A percentile compares a stretch with the other conserved stretches of the same genome.
phyloP scores from a whole-genome alignment of 73 alveolate genomes.

The Durusdinium trenchii region DNA sequence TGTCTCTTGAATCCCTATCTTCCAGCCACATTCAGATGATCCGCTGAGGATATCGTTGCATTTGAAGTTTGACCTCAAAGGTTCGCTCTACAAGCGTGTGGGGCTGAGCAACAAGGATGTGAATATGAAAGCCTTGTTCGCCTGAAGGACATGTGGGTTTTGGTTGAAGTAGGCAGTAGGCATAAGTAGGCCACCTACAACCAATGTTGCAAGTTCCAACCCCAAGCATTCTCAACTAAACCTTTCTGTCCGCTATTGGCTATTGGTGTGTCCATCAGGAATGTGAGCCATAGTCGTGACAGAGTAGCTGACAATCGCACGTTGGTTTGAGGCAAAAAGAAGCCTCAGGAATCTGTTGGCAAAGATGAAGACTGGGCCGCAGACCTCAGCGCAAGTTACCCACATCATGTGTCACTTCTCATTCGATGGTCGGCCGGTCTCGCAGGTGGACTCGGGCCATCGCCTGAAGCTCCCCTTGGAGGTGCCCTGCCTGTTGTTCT shows the following conservation, averaged over 20 bases:
- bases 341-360: slow-evolving; percentile 73
- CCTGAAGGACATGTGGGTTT: background rate
- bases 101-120: background rate
- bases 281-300: no score
- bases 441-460: slow-evolving; percentile 73
- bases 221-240: no score
- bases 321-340: slow-evolving; percentile 7
- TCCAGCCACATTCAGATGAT: no score
- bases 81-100: slow-evolving; percentile 72
- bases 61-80: slow-evolving; percentile 84
- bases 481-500: background rate
- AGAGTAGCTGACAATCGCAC: no score
- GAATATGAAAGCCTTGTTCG: background rate
- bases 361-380: slow-evolving; percentile 82
- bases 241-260: no score
- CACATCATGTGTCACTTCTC: no score
- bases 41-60: slow-evolving; percentile 42
- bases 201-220: no score
- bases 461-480: slow-evolving; percentile 50
- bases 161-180: no score
- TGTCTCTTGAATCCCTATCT: background rate
- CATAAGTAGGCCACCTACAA: no score
- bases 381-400: no score
- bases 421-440: no score
- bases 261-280: no score